A percentile compares a stretch with the other conserved stretches of the same genome.
Evolutionary conservation across 139 green algal species (phyloP).

Genomic region (Chlamydomonas asymmetrica): DNA sequence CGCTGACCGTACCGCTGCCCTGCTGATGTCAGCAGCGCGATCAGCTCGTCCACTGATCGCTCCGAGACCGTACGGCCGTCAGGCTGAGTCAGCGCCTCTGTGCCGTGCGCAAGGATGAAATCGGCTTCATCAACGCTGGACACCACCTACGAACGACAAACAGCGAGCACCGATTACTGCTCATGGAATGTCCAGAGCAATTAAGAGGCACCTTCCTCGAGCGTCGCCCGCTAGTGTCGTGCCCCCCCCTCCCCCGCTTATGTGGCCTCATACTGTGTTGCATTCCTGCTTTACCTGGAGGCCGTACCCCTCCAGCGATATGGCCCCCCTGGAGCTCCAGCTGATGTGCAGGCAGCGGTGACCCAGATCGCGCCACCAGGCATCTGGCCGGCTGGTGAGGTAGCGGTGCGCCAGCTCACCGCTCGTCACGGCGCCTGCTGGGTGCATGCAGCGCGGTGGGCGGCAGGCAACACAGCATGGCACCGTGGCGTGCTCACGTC

Average conservation of each 20-base stretch:
- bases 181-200: no score
- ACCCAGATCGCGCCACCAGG: constrained; percentile 66
- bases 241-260: no score
- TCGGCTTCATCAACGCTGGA: constrained; percentile 61
- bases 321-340: constrained; percentile 70
- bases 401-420: constrained; percentile 78
- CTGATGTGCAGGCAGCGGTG: constrained; percentile 85
- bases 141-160: no score
- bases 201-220: no score
- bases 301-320: constrained; percentile 62
- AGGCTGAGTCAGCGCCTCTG: constrained; percentile 62
- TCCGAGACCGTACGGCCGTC: neutral
- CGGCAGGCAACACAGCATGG: no score
- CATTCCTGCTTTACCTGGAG: no score
- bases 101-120: constrained; percentile 92
- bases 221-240: no score
- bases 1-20: neutral
- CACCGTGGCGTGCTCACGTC: no score
- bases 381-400: constrained; percentile 38
- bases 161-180: no score
- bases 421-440: constrained; percentile 70
- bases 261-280: no score
- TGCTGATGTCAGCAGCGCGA: neutral
- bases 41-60: neutral
- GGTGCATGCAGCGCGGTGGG: no score